Evolutionary conservation across 2,329 filamentous ascomycete genomes (phyloP).

Genomic region (Trichoderma atroviride): DNA sequence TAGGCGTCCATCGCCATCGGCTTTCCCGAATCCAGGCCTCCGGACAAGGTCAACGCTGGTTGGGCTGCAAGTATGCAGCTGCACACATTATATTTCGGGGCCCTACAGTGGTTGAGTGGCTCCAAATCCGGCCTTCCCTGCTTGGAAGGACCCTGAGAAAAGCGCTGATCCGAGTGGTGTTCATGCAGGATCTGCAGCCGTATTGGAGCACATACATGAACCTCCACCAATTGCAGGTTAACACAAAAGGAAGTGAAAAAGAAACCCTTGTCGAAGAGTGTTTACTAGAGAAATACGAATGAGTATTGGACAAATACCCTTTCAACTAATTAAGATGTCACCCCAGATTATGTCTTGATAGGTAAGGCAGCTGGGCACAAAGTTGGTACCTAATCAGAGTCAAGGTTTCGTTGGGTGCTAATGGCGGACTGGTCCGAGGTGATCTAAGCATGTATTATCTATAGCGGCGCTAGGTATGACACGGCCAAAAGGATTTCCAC

Average conservation of each 20-base stretch:
- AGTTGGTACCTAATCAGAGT: neutral
- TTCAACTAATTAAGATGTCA: neutral
- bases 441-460: neutral
- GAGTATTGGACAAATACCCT: neutral
- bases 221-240: neutral
- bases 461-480: neutral
- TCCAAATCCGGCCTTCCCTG: neutral
- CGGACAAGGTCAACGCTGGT: neutral
- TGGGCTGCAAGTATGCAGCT: constrained; percentile 17
- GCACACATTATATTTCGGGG: neutral
- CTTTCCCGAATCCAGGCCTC: neutral
- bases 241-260: neutral
- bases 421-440: neutral
- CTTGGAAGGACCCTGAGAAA: constrained; percentile 7
- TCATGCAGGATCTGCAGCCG: constrained; percentile 2
- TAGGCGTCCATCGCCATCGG: neutral
- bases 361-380: neutral
- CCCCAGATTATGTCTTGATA: neutral
- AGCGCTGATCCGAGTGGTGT: neutral
- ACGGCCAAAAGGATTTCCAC: neutral
- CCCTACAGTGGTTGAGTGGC: neutral
- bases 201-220: neutral
- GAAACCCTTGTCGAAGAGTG: neutral
- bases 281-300: neutral
- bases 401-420: neutral